These are phyloP conservation scores for Bullera alba DNA, from an alignment of 768 basidiomycete species.

Conservation along the genomic window DNA sequence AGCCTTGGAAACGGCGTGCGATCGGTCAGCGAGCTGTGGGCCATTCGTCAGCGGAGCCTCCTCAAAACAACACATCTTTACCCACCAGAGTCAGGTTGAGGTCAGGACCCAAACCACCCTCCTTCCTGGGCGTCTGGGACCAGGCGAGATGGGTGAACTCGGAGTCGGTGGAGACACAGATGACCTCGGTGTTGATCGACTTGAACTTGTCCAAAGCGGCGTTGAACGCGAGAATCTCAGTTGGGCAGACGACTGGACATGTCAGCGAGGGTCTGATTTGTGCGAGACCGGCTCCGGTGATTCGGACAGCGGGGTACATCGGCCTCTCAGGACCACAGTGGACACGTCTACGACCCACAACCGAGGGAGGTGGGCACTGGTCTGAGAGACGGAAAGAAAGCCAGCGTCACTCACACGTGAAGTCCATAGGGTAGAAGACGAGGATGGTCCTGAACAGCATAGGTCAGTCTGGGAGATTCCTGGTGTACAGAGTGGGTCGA, in stretches of 20 bases:
- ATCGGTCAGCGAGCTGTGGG: constrained; percentile 44
- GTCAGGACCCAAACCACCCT: constrained; percentile 84
- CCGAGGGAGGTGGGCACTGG: not conserved
- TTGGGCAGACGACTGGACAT: constrained; percentile 59
- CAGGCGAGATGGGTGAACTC: constrained; percentile 71
- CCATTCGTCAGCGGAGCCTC: not conserved
- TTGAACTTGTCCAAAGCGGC: constrained; percentile 71
- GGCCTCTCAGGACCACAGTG: not conserved
- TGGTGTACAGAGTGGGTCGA: not conserved
- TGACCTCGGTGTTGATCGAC: constrained; percentile 63
- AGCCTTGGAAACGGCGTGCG: constrained; percentile 69
- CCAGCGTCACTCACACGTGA: constrained; percentile 11
- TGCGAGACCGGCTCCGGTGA: constrained; percentile 59
- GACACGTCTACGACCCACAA: not conserved
- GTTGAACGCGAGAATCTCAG: constrained; percentile 92
- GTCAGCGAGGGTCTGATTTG: constrained; percentile 53
- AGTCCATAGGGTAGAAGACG: constrained; percentile 88
- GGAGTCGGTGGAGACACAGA: constrained; percentile 86
- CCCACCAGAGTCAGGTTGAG: constrained; percentile 65
- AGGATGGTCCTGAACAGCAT: constrained; percentile 66
- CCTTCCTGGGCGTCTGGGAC: constrained; percentile 70
- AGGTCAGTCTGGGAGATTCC: not conserved
- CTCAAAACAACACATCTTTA: constrained; percentile 3
- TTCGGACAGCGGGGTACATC: not conserved
- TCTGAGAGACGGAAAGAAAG: not conserved